Evolutionary conservation across 2,329 filamentous ascomycete species (phyloP), one percentile per base, ranked within the genome.

Genomic region (Talaromyces sp.): DNA sequence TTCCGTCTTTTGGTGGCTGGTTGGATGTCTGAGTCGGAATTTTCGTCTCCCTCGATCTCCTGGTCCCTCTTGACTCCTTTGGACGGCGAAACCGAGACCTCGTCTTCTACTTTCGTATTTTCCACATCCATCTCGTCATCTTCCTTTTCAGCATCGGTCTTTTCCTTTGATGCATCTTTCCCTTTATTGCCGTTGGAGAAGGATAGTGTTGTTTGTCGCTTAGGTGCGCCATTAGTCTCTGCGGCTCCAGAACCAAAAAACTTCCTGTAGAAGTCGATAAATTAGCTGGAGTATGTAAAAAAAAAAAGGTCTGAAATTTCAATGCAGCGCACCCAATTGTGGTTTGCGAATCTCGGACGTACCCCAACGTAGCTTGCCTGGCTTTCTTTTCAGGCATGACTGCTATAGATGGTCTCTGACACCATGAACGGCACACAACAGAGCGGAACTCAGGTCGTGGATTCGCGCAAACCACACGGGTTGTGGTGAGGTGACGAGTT

Each of bases 301-400:
- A 31, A 31, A 21, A 1, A 14, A 8, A 52, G 19, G 11, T 29
- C 13, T 56, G 19, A 43, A 27, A 31, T 27, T 17, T 4, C 3
- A 55, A 21, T 41, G 13, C 46, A 58, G 24, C 43, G 75, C 85
- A 92, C 89, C 87, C 84, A 75, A 93, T 78, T 68, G 87, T 91
- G 71, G 83, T 85, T 80, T 93, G 90, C 65, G 82, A 82, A 69
- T 86, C 79, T 77, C 85, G 88, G 64, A 93, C 91, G 79, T 95
- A 96, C 92, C 90, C 90, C 75, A 96, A 79, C 63, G 90, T 96
- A 69, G 89, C 86, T 78, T 96, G 91, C 73, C 90, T 92, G 67
- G 50, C 38, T 32, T 56, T 38, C 51, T 70, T 69, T 17, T 70
- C 69, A 14, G 69, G 64, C 71, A 73, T 73, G 13, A 31, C 58